Evolutionary conservation across 345 rosid genomes (phyloP), one percentile per base, ranked within the genome.

Genomic region (Cardamine resedifolia): DNA sequence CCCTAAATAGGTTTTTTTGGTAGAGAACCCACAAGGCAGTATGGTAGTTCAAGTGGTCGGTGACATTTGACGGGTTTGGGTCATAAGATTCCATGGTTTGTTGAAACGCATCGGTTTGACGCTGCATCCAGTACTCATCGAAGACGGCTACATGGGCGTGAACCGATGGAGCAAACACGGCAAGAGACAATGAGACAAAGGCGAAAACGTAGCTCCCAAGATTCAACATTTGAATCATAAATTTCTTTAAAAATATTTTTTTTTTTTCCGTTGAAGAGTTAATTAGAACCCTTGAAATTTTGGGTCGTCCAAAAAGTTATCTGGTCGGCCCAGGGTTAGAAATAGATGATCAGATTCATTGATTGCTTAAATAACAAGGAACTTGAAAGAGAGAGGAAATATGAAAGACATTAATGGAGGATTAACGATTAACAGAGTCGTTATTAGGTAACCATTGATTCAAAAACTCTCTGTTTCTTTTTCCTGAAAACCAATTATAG

Each of bases 61-160:
- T 86, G 74, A 84, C 84, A 15, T 76, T 72, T 31, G 30, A 55
- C 1, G 97, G 97, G 12, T 82, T 58, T 0, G 89, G 89, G 8
- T 71, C 34, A 58, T 78, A 91, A 3, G 93, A 58, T 5, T 73
- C 56, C 5, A 71, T 3, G 11, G 79, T 44, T 7, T 71, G 68
- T 14, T 56, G 66, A 10, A 31, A 11, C 10, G 96, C 88, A 6
- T 64, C 31, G 4, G 53, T 14, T 44, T 83, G 84, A 12, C 79
- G 79, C 28, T 71, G 59, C 58, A 45, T 71, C 97, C 94, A 87
- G 60, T 91, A 89, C 2, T 79, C 83, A 41, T 91, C 96, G 23
- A 39, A 76, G 20, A 71, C 76, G 0, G 64, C 80, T 1, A 84
- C 39, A 68, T 85, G 24, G 7, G 90, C 88, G 24, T 31, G 56